Evolutionary conservation across 1,139 yeast genomes (phyloP), one percentile per base, ranked within the genome.

Genomic region (Geotrichum carabidarum): DNA sequence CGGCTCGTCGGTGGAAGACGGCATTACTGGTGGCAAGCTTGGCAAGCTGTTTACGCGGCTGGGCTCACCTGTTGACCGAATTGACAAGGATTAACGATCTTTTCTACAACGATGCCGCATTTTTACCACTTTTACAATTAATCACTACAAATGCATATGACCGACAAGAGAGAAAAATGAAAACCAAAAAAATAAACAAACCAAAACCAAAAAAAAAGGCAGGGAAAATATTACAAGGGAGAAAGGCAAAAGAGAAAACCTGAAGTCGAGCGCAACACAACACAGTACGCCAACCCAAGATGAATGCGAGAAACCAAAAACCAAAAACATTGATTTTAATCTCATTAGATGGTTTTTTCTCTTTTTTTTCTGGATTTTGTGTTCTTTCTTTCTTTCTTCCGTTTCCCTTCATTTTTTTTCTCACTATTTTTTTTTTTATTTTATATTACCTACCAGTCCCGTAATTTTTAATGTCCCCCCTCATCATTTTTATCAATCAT

Each of bases 321-420:
- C 27, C 27, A 22, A 22, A 22, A 22, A 22, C 27, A 22, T 22
- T 22, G 27, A 22, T 22, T 3, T 22, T 22, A 3, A 22, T 22
- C 27, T 22, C 27, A 5, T 22, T 22, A 22, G 27, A 22, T 22
- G 27, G 27, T 22, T n/a, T n/a, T n/a, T n/a, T n/a, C n/a, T n/a
- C n/a, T n/a, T n/a, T n/a, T n/a, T n/a, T n/a, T n/a, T n/a, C 27
- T 22, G 27, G 27, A 5, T 3, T 22, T 22, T 14, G 34, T 4
- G 2, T 8, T 37, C 34, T n/a, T 14, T 45, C 12, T 12, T 8
- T 37, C 34, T n/a, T 46, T 46, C 22, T 46, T 36, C 22, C 3
- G 8, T 12, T 43, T 18, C 9, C 15, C 43, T 37, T 36, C 30
- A 18, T 36, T 46, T 46, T 41, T 46, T 46, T 46, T 46, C 36